Evolutionary conservation across 2,329 filamentous ascomycete species (phyloP), one percentile per base, ranked within the genome.

Genomic region (Exophiala phaeomuriformis): DNA sequence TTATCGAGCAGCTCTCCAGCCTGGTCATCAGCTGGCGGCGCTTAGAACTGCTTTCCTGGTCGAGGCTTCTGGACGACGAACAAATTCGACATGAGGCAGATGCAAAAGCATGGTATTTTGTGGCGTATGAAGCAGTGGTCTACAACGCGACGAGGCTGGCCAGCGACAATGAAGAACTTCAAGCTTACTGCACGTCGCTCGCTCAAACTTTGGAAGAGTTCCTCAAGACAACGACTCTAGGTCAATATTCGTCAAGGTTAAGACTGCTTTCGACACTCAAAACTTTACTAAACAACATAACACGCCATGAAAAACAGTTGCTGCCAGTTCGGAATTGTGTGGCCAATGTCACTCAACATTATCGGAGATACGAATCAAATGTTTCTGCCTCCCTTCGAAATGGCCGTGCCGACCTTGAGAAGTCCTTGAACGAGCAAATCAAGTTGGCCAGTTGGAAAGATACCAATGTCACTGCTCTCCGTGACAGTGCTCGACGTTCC

Each of bases 371-470:
- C 63, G 80, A 85, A 64, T 75, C 76, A 53, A 72, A 79, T 3
- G 81, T 90, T 5, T 71, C 77, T 8, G 84, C 88, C 57, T 72
- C 77, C 1, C 77, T 96, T 35, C 72, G 73, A 19, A 81, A 80
- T 42, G 86, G 84, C n/a, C 82, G 89, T 51, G 73, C 77, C 4
- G 76, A 79, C 0, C 77, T 97, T n/a, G 91, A 97, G 68, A 95
- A 90, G 70, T 83, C 89, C 53, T 88, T 97, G 78, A 91, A 86
- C 67, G 88, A 97, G 62, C 84, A 96, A n/a, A 79, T 98, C 10
- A 82, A 95, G 49, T 75, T 98, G 63, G 90, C 90, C 5, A 96
- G 90, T 69, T 98, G 94, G 94, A 96, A 95, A 68, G 93, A 98
- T 63, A 95, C 88, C 27, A 98, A 97, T 64, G 94, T 98, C 57